Evolutionary conservation across 164 flowering plant genomes (phyloP), one percentile per base, ranked within the genome.

Genomic region (Macadamia integrifolia): DNA sequence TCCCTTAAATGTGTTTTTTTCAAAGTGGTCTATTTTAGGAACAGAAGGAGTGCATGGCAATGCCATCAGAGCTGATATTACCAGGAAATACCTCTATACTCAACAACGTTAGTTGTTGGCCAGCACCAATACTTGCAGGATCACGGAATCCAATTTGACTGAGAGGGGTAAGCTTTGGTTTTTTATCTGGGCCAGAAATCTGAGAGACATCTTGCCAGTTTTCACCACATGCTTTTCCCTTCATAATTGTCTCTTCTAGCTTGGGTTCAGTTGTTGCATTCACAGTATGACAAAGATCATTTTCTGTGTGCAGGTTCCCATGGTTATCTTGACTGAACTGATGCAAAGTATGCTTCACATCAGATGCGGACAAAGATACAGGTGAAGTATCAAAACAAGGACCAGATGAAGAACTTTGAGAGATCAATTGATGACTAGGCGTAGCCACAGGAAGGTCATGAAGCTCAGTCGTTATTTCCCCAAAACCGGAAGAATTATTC

Each of bases 141-240:
- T 95, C 98, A 46, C 91, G 82, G 60, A 95, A 95, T 58, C 99
- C 99, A 64, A 68, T 85, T 84, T 95, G 99, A 82, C 98, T 95
- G 14, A 90, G 82, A 63, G 99, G 98, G 56, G 97, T 95, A 32
- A 81, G 75, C 78, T 83, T 86, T 63, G 88, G 78, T 69, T 75
- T 79, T 17, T 70, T 75, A 72, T 74, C 84, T 66, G 97, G 91
- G 15, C 90, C 97, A 30, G 99, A 92, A 72, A 95, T 84, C 84
- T 92, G 99, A 77, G 99, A 92, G 14, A 72, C 49, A 67, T 92
- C 96, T 67, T 72, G 86, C 66, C 80, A 78, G 64, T 15, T 65
- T 64, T 76, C 74, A 61, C 50, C 9, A 46, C 48, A 46, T 42
- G 65, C 56, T 64, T 76, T 73, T 48, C 31, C 65, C 58, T 74